Base-by-base conservation (phyloP, 257 asterid genomes). In the Parsonsia alboflavescens region DNA sequence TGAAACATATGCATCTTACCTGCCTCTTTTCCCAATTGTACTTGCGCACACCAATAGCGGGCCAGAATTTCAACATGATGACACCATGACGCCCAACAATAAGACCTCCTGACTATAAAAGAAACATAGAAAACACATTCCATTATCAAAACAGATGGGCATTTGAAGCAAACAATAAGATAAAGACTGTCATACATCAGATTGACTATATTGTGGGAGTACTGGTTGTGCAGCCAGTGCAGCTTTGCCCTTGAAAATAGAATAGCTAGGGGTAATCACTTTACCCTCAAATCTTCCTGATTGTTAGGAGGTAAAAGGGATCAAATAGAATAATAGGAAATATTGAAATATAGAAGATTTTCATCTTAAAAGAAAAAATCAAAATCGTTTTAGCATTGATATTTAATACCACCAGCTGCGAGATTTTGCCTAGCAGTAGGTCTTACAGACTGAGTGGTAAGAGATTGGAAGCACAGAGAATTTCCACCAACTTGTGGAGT, bases 241-340 rank as follows among this genome's bases (percentile, higher is more conserved):
- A 67, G 97, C 96, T 85, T 91, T 91, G 73, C 97, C 98, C 84
- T 94, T 94, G 90, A 63, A 94, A 80, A 94, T 75, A 17, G 97
- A 77, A 80, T 87, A 91, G 45, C 10, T 10, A 11, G 95, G 87
- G 46, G 98, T 93, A 84, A 83, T 90, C 70, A 88, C 74, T 75
- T 63, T 85, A 52, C 75, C 86, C 61, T 82, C 76, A 67, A 80
- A 53, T 22, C 79, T 78, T 56, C 78, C 84, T 80, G 69, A 68
- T 71, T 19, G 53, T 46, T 68, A 44, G 28, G 6, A 74, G 12
- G 64, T 6, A 44, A 26, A 54, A 59, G 26, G 28, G 28, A 58
- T 33, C n/a, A 22, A 66, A n/a, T 10, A 61, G 33, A 53, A 50
- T 41, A 13, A 33, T 36, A 4, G 30, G 41, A 26, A 28, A 7